Evolutionary conservation across 257 asterid species (phyloP), one percentile per base, ranked within the genome.

Genomic region (Fraxinus pennsylvanica): DNA sequence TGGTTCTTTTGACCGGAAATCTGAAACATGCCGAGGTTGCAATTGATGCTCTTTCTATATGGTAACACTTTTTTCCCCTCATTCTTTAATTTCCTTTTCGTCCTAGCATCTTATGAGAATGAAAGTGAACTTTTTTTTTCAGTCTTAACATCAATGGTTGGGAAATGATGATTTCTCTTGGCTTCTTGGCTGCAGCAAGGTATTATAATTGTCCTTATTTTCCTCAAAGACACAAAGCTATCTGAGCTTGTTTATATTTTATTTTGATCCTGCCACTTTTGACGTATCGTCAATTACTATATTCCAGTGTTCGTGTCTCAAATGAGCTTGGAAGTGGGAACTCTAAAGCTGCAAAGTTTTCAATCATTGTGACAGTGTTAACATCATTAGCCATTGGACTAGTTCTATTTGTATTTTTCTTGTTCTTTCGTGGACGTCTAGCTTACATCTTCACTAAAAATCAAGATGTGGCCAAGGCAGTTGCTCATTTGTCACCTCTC

Each of bases 251-350:
- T 57, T 35, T 38, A 47, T 9, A 5, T 33, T 21, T 70, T 30
- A 25, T 68, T 10, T 7, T n/a, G 66, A 3, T 4, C 25, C 9
- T 0, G 70, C 47, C 4, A 21, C 66, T 57, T 21, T 21, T 15
- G 19, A 47, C 1, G 4, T 19, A 7, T 19, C 27, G 8, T 59
- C 67, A 29, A 43, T 6, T 50, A 65, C 30, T 52, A 22, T 30
- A 9, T 71, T 74, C 50, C 50, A 90, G 96, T 32, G 97, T 92
- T 33, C 91, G 97, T n/a, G 90, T 90, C 3, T 43, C 94, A 2
- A 92, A 92, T 76, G 97, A 92, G 85, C 90, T 92, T 30, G 97
- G 97, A 43, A 90, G 81, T 21, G 97, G 96, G 17, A 87, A 87
- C 72, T 43, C 94, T 2, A 89, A 50, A 71, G 88, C 90, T 14